Conservation (phyloP, 2,329 filamentous ascomycete species). For the Lecanoromycetidae sp. region DNA sequence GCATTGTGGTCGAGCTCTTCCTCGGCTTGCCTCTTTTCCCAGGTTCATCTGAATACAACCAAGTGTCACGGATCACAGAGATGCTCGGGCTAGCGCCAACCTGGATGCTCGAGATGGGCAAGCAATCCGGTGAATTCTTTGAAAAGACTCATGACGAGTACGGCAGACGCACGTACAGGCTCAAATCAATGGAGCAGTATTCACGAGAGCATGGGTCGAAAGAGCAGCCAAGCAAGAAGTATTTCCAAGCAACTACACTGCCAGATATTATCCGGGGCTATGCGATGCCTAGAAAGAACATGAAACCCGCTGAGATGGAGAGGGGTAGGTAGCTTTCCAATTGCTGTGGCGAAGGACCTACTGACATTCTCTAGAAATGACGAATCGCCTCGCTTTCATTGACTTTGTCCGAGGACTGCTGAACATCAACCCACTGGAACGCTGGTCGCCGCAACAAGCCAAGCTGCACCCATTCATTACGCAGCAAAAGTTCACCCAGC, state of each 20-base stretch:
- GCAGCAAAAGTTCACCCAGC: conserved; percentile 90
- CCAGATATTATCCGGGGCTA: conserved; percentile 97
- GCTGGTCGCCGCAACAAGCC: conserved; percentile 96
- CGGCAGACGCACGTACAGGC: conserved; percentile 73
- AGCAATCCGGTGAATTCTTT: conserved; percentile 94
- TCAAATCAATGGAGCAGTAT: conserved; percentile 98
- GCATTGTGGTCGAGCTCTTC: conserved; percentile 96
- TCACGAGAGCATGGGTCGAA: conserved; percentile 91
- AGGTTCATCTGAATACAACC: conserved; percentile 96
- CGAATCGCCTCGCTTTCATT: conserved; percentile 92
- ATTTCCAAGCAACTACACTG: conserved; percentile 86
- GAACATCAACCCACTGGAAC: conserved; percentile 87
- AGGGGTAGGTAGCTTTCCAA: conserved; percentile 53
- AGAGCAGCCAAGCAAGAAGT: conserved; percentile 98
- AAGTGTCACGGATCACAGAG: conserved; percentile 91
- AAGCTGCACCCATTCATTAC: conserved; percentile 98
- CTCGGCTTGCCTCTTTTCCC: conserved; percentile 88
- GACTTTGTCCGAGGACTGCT: conserved; percentile 91
- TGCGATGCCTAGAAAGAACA: conserved; percentile 96
- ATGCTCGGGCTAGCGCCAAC: conserved; percentile 94
- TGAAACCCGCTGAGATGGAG: conserved; percentile 95
- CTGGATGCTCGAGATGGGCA: conserved; percentile 99
- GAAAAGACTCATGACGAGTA: conserved; percentile 89
- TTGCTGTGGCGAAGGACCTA: conserved; percentile 5
- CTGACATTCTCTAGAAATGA: conserved; percentile 62